phyloP scores from a whole-genome alignment of 345 rosid species.

The Chamaenerion angustifolium region DNA sequence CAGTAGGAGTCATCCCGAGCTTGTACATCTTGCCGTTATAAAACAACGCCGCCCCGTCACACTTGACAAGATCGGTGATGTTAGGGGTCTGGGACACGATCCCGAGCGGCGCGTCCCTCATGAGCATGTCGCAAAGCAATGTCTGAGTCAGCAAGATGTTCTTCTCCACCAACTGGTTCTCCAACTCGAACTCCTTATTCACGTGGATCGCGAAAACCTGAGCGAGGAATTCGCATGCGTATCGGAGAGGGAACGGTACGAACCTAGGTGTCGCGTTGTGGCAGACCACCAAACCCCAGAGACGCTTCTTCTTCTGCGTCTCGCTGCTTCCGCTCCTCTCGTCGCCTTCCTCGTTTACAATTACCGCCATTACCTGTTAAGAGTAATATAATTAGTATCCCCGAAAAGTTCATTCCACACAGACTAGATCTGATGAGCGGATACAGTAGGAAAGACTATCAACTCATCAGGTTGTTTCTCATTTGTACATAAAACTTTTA shows the following conservation, averaged over 20 bases:
- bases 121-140: constrained; percentile 82
- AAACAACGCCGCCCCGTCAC: constrained; percentile 86
- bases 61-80: constrained; percentile 81
- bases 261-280: constrained; percentile 76
- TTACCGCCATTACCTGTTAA: constrained; percentile 96
- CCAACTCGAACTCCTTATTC: constrained; percentile 74
- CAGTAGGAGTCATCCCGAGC: constrained; percentile 68
- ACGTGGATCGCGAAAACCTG: constrained; percentile 93
- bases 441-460: no score
- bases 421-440: no score
- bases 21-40: constrained; percentile 61
- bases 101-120: constrained; percentile 92
- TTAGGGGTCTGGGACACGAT: constrained; percentile 81
- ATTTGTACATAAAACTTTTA: no score
- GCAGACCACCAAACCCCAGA: constrained; percentile 93
- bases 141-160: constrained; percentile 84
- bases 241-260: constrained; percentile 91
- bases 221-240: constrained; percentile 90
- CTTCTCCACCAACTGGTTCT: constrained; percentile 76
- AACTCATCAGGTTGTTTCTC: no score
- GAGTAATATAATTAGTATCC: no score
- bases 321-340: constrained; percentile 29
- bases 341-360: constrained; percentile 50
- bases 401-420: no score
- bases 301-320: constrained; percentile 58